A percentile compares a stretch with the other conserved stretches of the same genome.
phyloP scores from a whole-genome alignment of 2,329 filamentous ascomycete genomes.

The Scleromitrula shiraiana region DNA sequence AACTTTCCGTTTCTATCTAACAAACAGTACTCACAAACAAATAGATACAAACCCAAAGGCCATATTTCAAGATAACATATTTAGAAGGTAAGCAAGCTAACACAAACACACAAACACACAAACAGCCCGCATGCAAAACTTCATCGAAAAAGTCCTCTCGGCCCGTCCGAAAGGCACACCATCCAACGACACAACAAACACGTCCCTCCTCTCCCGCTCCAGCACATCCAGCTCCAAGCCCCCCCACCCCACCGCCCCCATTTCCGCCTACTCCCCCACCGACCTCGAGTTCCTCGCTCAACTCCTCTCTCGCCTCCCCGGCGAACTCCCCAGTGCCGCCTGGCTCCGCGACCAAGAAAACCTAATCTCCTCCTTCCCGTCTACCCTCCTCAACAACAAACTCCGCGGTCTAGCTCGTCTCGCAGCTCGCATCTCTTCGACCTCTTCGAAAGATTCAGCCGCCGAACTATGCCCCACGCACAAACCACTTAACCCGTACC shows the following conservation, averaged over 20 bases:
- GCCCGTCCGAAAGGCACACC: no score
- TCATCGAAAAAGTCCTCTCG: no score
- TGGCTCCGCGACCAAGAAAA: slow-evolving; percentile 15
- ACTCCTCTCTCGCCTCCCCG: slow-evolving; percentile 9
- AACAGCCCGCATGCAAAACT: no score
- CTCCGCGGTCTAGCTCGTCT: slow-evolving; percentile 9
- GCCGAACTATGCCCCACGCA: slow-evolving; percentile 37
- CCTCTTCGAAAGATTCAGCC: slow-evolving; percentile 6
- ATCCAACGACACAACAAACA: no score
- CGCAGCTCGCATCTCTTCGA: slow-evolving; percentile 1
- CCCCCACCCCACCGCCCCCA: neutral
- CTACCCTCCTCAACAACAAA: slow-evolving; percentile 9
- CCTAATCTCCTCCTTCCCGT: slow-evolving; percentile 12
- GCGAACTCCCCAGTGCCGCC: neutral
- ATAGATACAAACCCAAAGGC: no score
- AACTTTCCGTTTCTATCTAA: no score
- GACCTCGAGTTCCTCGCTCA: slow-evolving; percentile 7
- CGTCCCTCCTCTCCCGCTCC: no score
- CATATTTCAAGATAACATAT: no score
- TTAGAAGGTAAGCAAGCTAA: no score
- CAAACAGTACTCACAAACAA: no score
- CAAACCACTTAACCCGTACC: slow-evolving; percentile 33
- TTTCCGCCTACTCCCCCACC: neutral
- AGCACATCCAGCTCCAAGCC: no score
- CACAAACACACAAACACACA: no score